Evolutionary conservation across 805 yeast species (phyloP), one percentile per base, ranked within the genome.

Genomic region (Starmera quercuum): DNA sequence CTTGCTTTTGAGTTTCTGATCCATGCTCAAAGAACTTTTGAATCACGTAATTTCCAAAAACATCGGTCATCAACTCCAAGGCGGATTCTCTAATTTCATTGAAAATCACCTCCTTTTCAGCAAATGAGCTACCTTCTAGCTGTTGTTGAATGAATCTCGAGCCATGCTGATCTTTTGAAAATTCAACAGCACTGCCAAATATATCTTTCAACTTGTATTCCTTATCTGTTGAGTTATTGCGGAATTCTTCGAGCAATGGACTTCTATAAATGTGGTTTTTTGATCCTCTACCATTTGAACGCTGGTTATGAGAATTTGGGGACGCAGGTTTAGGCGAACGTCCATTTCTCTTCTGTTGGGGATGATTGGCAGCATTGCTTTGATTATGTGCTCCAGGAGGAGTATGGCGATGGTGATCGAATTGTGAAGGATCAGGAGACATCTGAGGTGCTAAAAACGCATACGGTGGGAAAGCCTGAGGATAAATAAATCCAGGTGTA

Each of bases 131-230:
- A 7, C 56, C 58, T 11, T 78, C 81, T 30, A 90, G 64, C 49
- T 83, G 81, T 48, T 88, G 95, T 61, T 92, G 99, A 42, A 92
- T 90, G 50, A 90, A 92, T 43, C 99, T 70, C 5, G 97, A 88
- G 4, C 99, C 99, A 55, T 87, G 94, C 60, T 92, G 99, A 60
- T 92, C 98, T 45, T 84, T 84, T 32, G 95, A 76, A 47, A 92
- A 90, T 57, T 90, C 97, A 39, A 83, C 68, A 5, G 92, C 92
- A 53, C 82, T 87, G 7, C 95, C 95, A 45, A 76, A 73, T 23
- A 90, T 78, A 51, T 84, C 95, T 38, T 69, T 73, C 45, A 92
- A 64, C 20, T 66, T 66, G 53, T 75, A 81, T 40, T 76, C 75
- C 31, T 74, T 79, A n/a, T n/a, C n/a, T 36, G 66, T 68, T 23